Evolutionary conservation across 2,329 filamentous ascomycete species (phyloP), one percentile per base, ranked within the genome.

Genomic region (Penicillium sp.): DNA sequence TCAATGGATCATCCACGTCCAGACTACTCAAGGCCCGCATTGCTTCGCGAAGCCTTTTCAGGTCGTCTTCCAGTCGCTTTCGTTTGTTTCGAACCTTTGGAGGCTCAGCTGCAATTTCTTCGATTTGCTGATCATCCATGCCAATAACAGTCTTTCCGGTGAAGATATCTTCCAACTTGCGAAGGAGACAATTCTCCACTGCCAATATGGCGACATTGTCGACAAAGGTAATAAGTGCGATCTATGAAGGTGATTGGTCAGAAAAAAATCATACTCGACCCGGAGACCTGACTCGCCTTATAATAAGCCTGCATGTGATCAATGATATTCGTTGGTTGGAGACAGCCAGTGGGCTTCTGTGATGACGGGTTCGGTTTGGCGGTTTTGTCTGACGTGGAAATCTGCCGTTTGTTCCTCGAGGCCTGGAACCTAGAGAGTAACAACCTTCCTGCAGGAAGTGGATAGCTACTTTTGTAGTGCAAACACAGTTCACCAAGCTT

Each of bases 81-180:
- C 64, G 38, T 3, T 67, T 62, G 8, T 60, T 43, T 16, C 18
- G 43, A 10, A 60, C 39, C 14, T 50, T 49, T 2, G 34, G 14
- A 11, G 57, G 61, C 50, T 68, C 66, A 4, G 49, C 39, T 1
- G 77, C 82, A 77, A 77, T 79, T 73, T 54, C 52, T 14, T 40
- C 36, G 13, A 73, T 44, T 8, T 57, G 56, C 0, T 67, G 62
- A 2, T 76, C 67, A 2, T 61, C 56, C 70, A 80, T 73, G 1
- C 46, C 51, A 36, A 67, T 63, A 1, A 81, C 71, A 0, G 60
- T 63, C 1, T 65, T 67, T 1, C 75, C 68, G 0, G 73, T 78
- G 31, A 83, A 67, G 2, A 83, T 77, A 0, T 56, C 49, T 1
- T 74, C 70, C 0, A 83, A 54, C 1, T 76, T 71, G 0, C 53